Evolutionary conservation across 176 grass and related monocot species (phyloP).

Genomic region (Thalia dealbata): DNA sequence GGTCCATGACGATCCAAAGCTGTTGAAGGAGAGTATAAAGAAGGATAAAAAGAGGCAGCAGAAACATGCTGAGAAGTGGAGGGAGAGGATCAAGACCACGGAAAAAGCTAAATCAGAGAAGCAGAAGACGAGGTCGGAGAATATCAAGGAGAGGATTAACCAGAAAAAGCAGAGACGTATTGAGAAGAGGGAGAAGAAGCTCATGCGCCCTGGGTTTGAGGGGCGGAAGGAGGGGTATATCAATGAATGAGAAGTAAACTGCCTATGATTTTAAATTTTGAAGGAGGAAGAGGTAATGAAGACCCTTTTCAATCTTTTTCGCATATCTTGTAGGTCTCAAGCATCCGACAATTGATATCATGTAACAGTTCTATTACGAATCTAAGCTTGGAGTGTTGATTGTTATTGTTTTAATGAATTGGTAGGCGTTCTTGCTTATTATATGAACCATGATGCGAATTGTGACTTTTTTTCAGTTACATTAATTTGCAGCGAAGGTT

Average conservation of each 20-base stretch:
- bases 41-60: constrained; percentile 59
- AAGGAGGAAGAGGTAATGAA: neutral
- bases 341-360: neutral
- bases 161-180: constrained; percentile 69
- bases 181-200: constrained; percentile 94
- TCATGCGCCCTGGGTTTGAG: constrained; percentile 82
- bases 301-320: neutral
- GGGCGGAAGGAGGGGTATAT: constrained; percentile 77
- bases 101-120: constrained; percentile 41
- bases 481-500: neutral
- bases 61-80: constrained; percentile 54
- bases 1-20: constrained; percentile 79
- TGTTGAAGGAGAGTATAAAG: constrained; percentile 78
- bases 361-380: neutral
- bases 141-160: constrained; percentile 64
- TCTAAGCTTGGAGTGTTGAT: neutral
- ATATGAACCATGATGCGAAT: neutral
- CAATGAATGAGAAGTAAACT: constrained; percentile 30
- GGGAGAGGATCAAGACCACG: constrained; percentile 44
- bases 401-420: neutral
- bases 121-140: constrained; percentile 47
- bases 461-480: neutral
- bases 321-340: neutral
- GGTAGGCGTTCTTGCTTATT: neutral
- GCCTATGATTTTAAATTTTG: neutral